Conservation (phyloP, 768 basidiomycete genomes). For the Filobasidium floriforme region DNA sequence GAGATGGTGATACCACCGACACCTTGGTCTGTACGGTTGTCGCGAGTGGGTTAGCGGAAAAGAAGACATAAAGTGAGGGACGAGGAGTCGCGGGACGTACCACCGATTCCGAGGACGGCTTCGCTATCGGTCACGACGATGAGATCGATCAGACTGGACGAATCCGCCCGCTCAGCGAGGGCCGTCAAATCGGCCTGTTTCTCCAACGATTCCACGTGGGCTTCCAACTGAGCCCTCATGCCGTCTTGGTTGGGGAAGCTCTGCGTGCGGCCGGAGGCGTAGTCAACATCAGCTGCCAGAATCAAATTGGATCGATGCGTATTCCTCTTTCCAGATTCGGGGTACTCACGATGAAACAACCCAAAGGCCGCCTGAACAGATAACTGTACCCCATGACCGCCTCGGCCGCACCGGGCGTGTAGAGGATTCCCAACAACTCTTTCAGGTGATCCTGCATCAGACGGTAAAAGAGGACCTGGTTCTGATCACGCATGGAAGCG, state of each 20-base stretch:
- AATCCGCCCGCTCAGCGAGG: slow-evolving; percentile 30
- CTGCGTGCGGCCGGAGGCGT: slow-evolving; percentile 15
- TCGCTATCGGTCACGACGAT: slow-evolving; percentile 79
- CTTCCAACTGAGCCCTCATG: slow-evolving; percentile 65
- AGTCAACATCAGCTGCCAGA: background rate
- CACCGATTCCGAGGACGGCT: slow-evolving; percentile 70
- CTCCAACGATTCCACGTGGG: slow-evolving; percentile 39
- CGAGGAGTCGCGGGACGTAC: slow-evolving; percentile 19
- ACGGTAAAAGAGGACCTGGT: slow-evolving; percentile 67
- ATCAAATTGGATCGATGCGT: too few relatives aligned
- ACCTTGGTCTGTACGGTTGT: slow-evolving; percentile 51
- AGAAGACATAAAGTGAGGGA: background rate
- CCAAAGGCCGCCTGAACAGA: slow-evolving; percentile 64
- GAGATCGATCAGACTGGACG: slow-evolving; percentile 55
- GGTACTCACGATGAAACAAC: slow-evolving; percentile 34
- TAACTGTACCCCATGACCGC: slow-evolving; percentile 77
- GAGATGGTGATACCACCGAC: slow-evolving; percentile 53
- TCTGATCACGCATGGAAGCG: slow-evolving; percentile 42
- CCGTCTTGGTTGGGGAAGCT: slow-evolving; percentile 57
- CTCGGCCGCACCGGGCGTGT: slow-evolving; percentile 70
- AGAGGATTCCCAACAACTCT: slow-evolving; percentile 65
- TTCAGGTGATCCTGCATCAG: slow-evolving; percentile 58
- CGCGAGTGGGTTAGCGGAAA: too few relatives aligned
- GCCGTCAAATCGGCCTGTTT: slow-evolving; percentile 38
- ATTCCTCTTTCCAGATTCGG: too few relatives aligned